Conservation (phyloP, 169 alveolate genomes). For the Amoebophrya sp. region DNA sequence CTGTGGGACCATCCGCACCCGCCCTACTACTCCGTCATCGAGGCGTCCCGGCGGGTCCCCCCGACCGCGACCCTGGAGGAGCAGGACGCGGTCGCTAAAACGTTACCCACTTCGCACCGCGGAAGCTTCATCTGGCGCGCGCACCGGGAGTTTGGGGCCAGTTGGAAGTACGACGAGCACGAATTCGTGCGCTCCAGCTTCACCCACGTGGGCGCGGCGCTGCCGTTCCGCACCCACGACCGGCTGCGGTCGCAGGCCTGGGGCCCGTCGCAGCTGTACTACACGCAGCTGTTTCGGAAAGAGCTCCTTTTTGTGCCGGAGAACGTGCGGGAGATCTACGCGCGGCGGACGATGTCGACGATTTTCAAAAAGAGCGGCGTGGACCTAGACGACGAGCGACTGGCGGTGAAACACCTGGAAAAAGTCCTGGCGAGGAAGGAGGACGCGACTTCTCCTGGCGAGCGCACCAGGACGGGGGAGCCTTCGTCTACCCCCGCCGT, state of each 20-base stretch:
- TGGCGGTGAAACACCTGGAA: too few species aligned
- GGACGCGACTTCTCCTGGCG: too few species aligned
- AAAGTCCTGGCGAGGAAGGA: too few species aligned
- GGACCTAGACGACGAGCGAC: too few species aligned
- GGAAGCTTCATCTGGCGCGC: background rate
- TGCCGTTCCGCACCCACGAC: background rate
- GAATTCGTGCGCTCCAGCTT: background rate
- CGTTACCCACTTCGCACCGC: background rate
- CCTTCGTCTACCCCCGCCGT: too few species aligned
- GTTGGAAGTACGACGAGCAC: background rate
- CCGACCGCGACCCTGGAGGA: too few species aligned
- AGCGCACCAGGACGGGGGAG: too few species aligned
- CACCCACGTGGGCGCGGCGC: background rate
- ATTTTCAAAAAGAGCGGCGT: background rate
- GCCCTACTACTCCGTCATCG: background rate
- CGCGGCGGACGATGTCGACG: background rate
- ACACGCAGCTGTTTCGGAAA: background rate
- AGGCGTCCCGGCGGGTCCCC: background rate
- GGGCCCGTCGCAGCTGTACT: background rate
- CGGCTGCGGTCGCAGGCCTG: background rate
- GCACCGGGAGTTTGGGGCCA: background rate
- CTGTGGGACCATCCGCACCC: background rate
- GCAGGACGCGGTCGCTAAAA: too few species aligned
- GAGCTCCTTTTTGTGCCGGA: background rate
- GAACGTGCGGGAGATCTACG: background rate